Percentiles rank a stretch among this genome's conserved stretches.
Conservation (phyloP, 106 monocot species). For the Dendrobium officinale region DNA sequence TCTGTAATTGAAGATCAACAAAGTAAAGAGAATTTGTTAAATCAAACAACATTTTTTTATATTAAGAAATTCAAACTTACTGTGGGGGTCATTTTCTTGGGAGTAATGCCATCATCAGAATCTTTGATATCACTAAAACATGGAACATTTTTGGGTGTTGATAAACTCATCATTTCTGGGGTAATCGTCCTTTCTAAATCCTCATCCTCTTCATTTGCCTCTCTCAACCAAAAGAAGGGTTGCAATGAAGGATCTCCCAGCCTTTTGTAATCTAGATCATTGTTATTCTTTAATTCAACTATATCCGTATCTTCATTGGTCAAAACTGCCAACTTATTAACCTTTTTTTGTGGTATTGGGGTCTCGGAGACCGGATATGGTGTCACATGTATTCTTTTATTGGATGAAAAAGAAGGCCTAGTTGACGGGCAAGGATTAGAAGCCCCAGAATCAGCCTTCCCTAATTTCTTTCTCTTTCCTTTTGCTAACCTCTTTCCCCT, state of each 20-base stretch:
- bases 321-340: slow-evolving; percentile 15
- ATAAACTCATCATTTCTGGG: slow-evolving; percentile 27
- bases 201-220: slow-evolving; percentile 30
- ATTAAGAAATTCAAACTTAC: slow-evolving; percentile 34
- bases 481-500: slow-evolving; percentile 20
- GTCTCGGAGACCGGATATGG: slow-evolving; percentile 61
- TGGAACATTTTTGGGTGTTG: slow-evolving; percentile 32
- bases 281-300: slow-evolving; percentile 10
- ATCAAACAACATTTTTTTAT: slow-evolving; percentile 1
- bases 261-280: slow-evolving; percentile 1
- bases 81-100: slow-evolving; percentile 32
- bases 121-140: slow-evolving; percentile 96
- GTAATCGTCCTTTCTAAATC: slow-evolving; percentile 21
- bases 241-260: slow-evolving; percentile 28
- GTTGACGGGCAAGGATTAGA: slow-evolving; percentile 14
- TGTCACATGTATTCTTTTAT: slow-evolving; percentile 75
- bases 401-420: slow-evolving; percentile 60
- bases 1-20: slow-evolving; percentile 34
- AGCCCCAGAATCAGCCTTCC: slow-evolving; percentile 5
- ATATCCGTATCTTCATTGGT: slow-evolving; percentile 8
- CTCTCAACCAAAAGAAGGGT: slow-evolving; percentile 92
- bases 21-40: not conserved
- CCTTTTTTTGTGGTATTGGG: slow-evolving; percentile 33
- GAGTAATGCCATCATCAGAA: slow-evolving; percentile 37
- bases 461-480: slow-evolving; percentile 16